phyloP scores from a whole-genome alignment of 441 rosid genomes.

The Gossypium davidsonii region DNA sequence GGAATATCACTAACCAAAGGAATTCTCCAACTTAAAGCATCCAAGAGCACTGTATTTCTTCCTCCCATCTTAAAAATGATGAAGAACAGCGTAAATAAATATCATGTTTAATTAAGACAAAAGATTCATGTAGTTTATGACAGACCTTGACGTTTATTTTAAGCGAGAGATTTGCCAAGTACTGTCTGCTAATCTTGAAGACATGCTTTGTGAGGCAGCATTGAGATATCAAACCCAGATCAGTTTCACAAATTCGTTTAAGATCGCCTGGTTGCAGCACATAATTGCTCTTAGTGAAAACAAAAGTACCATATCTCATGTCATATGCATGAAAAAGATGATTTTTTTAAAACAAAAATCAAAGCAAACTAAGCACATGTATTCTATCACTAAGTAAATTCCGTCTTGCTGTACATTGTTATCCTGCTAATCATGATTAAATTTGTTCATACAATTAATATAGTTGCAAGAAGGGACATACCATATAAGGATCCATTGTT shows the following conservation, averaged over 20 bases:
- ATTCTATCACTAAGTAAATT: background rate
- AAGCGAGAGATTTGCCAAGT: constrained; percentile 32
- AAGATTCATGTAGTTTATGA: background rate
- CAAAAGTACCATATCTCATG: background rate
- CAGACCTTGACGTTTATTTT: constrained; percentile 39
- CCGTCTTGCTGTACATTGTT: too few species aligned
- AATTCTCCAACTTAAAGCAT: constrained; percentile 33
- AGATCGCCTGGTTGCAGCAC: constrained; percentile 29
- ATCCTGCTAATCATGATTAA: background rate
- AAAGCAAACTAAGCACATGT: background rate
- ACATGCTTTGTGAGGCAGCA: constrained; percentile 37
- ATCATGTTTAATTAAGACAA: background rate
- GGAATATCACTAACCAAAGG: constrained; percentile 35
- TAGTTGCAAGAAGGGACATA: constrained; percentile 7
- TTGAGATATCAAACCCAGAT: constrained; percentile 36
- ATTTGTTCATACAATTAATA: background rate
- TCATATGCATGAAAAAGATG: background rate
- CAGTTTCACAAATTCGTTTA: constrained; percentile 38
- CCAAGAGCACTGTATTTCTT: constrained; percentile 39
- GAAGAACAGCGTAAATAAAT: background rate
- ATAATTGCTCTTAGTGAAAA: constrained; percentile 5
- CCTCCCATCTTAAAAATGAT: constrained; percentile 26
- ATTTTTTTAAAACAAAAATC: background rate
- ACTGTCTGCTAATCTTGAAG: constrained; percentile 30
- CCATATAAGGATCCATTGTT: constrained; percentile 40